Base-by-base conservation (phyloP, 2,329 filamentous ascomycete species). In the Claviceps sp. region DNA sequence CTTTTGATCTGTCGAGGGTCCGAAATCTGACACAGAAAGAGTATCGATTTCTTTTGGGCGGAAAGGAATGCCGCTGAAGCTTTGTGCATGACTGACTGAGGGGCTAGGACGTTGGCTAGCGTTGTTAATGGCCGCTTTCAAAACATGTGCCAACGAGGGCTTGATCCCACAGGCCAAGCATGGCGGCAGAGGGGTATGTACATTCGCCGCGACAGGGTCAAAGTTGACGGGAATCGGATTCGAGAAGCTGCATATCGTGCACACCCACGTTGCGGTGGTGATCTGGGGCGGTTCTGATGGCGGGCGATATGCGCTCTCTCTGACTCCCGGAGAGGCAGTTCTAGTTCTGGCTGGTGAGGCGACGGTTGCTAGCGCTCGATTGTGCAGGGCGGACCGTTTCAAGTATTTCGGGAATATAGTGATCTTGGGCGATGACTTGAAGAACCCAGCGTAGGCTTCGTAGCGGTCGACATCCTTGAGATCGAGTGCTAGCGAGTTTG, bases 101-200 rank as follows among this genome's bases (percentile, higher is more conserved):
- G 58, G 50, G 6, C 58, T 55, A 30, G 58, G 47, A 16, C 84
- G 69, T 67, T 78, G 81, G 37, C 81, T 78, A 16, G 84, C 85
- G 56, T 82, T 87, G 30, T 82, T 76, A 58, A 97, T 93, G 2
- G 89, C 81, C 9, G 91, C 88, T 67, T 96, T 96, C 37, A 95
- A 71, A 1, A 97, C 77, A 55, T 87, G 84, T 2, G 88, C 79
- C 48, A 95, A 75, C 0, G 85, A 84, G 3, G 93, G 93, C 61
- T 93, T 95, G 62, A 98, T 95, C 0, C 93, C 93, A 64, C 93
- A 98, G 5, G 89, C 86, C 51, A 95, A 73, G 64, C 93, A 98
- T 58, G 91, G 88, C 3, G 90, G 86, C 22, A 95, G 70, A 8
- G 84, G 84, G 5, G 86, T 95, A 56, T 88, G 81, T 20, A 83